A percentile compares a stretch with the other conserved stretches of the same genome.
phyloP scores from a whole-genome alignment of 176 grass and related monocot species.

The bread wheat (Triticum aestivum) region IWGSC_CS_RefSeq_v2.1 NC_057801.1:32348104-32348603 shows the following conservation, averaged over 20 bases:
- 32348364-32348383: constrained; percentile 12
- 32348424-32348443: neutral
- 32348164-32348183: neutral
- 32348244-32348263: neutral
- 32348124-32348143: constrained; percentile 25
- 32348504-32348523: constrained; percentile 5
- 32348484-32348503: neutral
- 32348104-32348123: constrained; percentile 2
- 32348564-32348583: constrained; percentile 14
- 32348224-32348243: neutral
- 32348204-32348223: constrained; percentile 15
- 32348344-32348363: constrained; percentile 4
- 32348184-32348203: constrained; percentile 4
- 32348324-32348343: constrained; percentile 19
- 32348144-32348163: neutral
- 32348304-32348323: neutral
- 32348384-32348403: neutral
- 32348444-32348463: constrained; percentile 15
- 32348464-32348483: constrained; percentile 35
- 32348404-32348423: constrained; percentile 13
- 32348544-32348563: constrained; percentile 23
- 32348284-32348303: neutral
- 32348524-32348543: constrained; percentile 2
- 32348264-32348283: constrained; percentile 31
- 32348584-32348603: neutral